These are phyloP conservation scores for Sclerotinia nivalis DNA, from an alignment of 2,329 filamentous ascomycete species.

Conservation along the genomic window DNA sequence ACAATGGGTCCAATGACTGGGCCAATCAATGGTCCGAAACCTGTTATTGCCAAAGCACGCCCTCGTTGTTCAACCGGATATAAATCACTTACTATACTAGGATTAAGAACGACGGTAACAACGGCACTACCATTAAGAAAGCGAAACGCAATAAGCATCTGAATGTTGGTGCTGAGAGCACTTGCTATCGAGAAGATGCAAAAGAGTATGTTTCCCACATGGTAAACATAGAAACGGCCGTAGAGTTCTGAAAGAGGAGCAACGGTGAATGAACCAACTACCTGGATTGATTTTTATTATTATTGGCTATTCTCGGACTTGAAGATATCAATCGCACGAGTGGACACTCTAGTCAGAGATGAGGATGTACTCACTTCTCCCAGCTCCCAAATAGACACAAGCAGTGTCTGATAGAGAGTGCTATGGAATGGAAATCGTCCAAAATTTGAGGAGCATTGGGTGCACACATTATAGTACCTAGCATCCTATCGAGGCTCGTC, in stretches of 20 bases:
- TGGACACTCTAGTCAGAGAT: too few species aligned
- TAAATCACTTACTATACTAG: background rate
- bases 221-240: slow-evolving; percentile 54
- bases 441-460: background rate
- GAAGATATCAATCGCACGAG: too few species aligned
- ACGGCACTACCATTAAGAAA: slow-evolving; percentile 64
- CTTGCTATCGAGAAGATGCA: slow-evolving; percentile 46
- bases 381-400: slow-evolving; percentile 2
- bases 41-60: background rate
- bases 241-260: slow-evolving; percentile 62
- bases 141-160: slow-evolving; percentile 56
- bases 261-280: slow-evolving; percentile 54
- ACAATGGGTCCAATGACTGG: slow-evolving; percentile 38
- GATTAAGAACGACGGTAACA: slow-evolving; percentile 34
- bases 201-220: slow-evolving; percentile 52
- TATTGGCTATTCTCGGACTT: background rate
- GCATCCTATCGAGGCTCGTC: background rate
- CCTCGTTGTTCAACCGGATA: background rate
- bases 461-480: background rate
- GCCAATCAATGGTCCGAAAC: slow-evolving; percentile 33
- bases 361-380: background rate
- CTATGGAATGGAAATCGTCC: background rate
- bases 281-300: background rate
- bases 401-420: background rate
- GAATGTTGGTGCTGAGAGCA: slow-evolving; percentile 51